These are phyloP conservation scores for Lathyrus oleraceus DNA, from an alignment of 306 rosid genomes.

Conservation along the genomic window DNA sequence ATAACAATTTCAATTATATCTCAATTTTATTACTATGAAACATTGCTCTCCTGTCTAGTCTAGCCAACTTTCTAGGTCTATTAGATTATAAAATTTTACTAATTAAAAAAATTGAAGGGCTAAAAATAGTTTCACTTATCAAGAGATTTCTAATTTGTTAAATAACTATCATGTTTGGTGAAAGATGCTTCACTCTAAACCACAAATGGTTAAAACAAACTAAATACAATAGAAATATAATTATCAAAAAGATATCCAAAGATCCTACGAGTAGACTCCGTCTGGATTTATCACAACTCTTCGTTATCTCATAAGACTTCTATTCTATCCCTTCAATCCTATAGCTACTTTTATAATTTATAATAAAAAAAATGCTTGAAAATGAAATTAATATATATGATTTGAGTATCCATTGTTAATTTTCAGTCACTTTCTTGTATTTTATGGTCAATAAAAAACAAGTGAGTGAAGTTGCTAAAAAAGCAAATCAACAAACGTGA, in stretches of 20 bases:
- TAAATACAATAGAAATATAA: not conserved
- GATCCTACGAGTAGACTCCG: not conserved
- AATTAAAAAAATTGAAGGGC: too few species aligned
- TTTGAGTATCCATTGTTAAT: conserved; percentile 11
- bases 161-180: not conserved
- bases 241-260: conserved; percentile 18
- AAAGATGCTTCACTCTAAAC: conserved; percentile 6
- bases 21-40: too few species aligned
- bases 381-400: not conserved
- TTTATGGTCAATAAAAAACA: conserved; percentile 12
- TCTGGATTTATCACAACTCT: conserved; percentile 32
- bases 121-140: not conserved
- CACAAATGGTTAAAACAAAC: not conserved
- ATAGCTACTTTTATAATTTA: not conserved
- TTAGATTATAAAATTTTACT: too few species aligned
- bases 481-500: conserved; percentile 30
- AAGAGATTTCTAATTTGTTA: not conserved
- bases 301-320: not conserved
- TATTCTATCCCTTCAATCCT: not conserved
- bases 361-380: not conserved
- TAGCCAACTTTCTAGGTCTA: too few species aligned
- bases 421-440: conserved; percentile 13
- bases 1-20: too few species aligned
- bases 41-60: too few species aligned
- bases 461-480: conserved; percentile 15